A percentile compares a stretch with the other conserved stretches of the same genome.
These are phyloP conservation scores for Candida tropicalis DNA, from an alignment of 1,139 yeast species.

Conservation along the genomic window DNA sequence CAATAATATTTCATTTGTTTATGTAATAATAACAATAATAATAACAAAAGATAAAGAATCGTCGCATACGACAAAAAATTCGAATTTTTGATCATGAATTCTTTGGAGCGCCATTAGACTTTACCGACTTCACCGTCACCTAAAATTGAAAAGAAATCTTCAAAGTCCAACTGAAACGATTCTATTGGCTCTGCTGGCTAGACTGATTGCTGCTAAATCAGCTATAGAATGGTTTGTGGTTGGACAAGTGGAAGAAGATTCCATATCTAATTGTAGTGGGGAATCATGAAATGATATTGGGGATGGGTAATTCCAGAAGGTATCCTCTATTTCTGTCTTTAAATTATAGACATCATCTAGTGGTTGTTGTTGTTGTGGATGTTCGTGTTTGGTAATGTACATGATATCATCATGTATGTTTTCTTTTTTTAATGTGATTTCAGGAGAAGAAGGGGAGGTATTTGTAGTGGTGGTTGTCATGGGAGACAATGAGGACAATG, in stretches of 20 bases:
- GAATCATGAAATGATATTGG: conserved; percentile 43
- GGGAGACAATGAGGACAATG: conserved; percentile 2
- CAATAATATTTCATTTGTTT: conserved; percentile 3
- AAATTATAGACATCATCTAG: conserved; percentile 8
- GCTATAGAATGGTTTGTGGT: conserved; percentile 8
- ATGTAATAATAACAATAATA: neutral
- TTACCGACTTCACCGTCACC: conserved; percentile 8
- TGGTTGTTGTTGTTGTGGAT: conserved; percentile 6
- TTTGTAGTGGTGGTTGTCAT: conserved; percentile 1
- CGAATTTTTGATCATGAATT: conserved; percentile 3
- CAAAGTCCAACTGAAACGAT: conserved; percentile 10
- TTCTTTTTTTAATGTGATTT: conserved; percentile 11
- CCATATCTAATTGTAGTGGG: conserved; percentile 10
- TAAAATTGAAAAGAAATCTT: conserved; percentile 8
- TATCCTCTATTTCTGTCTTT: conserved; percentile 15
- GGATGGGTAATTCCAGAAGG: conserved; percentile 42
- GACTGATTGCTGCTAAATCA: conserved; percentile 10
- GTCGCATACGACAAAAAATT: conserved; percentile 7
- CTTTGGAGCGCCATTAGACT: conserved; percentile 9
- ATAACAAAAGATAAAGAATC: conserved; percentile 5
- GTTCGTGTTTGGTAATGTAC: conserved; percentile 1
- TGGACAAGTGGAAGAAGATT: conserved; percentile 4
- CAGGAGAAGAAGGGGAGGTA: conserved; percentile 8
- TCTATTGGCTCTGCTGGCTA: conserved; percentile 10
- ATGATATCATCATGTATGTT: conserved; percentile 1